Evolutionary conservation across 257 asterid species (phyloP).

Genomic region (Solanum arcanum): DNA sequence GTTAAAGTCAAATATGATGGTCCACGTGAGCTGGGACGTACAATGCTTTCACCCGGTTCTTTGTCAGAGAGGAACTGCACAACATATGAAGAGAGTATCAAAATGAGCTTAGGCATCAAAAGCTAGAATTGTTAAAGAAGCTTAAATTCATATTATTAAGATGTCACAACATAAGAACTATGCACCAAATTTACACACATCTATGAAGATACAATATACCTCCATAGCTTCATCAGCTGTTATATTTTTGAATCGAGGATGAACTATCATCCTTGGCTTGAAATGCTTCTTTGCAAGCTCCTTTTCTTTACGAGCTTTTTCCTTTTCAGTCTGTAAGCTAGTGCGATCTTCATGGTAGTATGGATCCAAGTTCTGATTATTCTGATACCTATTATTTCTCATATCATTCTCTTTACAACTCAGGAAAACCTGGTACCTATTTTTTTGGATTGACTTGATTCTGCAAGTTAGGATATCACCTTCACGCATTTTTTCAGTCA

Average conservation of each 20-base stretch:
- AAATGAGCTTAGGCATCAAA: not conserved
- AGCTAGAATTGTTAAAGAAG: not conserved
- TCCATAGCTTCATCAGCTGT: constrained; percentile 75
- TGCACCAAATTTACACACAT: not conserved
- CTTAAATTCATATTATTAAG: not conserved
- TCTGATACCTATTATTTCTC: constrained; percentile 47
- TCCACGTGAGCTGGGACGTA: constrained; percentile 93
- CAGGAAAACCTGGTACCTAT: constrained; percentile 75
- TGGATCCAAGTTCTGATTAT: constrained; percentile 41
- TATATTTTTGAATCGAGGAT: constrained; percentile 78
- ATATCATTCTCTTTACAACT: constrained; percentile 73
- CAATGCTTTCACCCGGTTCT: constrained; percentile 82
- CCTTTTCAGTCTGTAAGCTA: constrained; percentile 39
- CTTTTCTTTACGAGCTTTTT: constrained; percentile 69
- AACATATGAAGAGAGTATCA: not conserved
- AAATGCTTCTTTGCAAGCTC: constrained; percentile 81
- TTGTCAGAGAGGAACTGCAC: constrained; percentile 67
- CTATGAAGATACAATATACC: constrained; percentile 23
- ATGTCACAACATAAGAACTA: not conserved
- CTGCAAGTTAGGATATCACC: constrained; percentile 78
- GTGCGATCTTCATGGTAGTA: constrained; percentile 70
- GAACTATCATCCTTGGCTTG: constrained; percentile 90
- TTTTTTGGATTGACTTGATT: constrained; percentile 72
- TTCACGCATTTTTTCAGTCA: constrained; percentile 65
- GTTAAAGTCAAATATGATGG: constrained; percentile 75